Evolutionary conservation across 306 rosid genomes (phyloP).

Genomic region (Astragalus membranaceus): DNA sequence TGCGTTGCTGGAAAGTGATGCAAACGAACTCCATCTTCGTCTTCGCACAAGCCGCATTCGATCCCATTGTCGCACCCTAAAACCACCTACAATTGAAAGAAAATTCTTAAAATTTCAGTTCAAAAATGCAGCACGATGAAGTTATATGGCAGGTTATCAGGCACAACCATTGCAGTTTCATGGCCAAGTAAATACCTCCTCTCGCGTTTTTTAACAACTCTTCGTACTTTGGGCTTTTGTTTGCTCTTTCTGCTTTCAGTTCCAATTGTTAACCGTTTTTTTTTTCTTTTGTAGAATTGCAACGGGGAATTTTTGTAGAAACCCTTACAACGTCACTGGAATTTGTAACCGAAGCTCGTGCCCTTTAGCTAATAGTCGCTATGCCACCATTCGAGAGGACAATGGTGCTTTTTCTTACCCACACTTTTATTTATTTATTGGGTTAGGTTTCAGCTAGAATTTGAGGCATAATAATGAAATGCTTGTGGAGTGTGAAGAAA

Average conservation of each 20-base stretch:
- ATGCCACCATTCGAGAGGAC: conserved; percentile 81
- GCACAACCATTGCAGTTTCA: conserved; percentile 40
- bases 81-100: no score
- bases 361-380: conserved; percentile 92
- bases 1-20: no score
- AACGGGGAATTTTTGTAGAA: conserved; percentile 77
- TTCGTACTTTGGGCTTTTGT: not conserved
- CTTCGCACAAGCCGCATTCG: no score
- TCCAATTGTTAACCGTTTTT: not conserved
- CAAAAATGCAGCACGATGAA: conserved; percentile 38
- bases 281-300: conserved; percentile 38
- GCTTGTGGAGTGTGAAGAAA: not conserved
- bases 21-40: no score
- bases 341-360: conserved; percentile 89
- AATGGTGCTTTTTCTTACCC: conserved; percentile 40
- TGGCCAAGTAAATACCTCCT: conserved; percentile 28
- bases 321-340: conserved; percentile 84
- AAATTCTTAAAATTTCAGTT: no score
- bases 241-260: not conserved
- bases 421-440: not conserved
- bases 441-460: not conserved
- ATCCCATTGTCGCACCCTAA: no score
- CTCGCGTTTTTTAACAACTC: not conserved
- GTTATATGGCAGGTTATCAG: conserved; percentile 50
- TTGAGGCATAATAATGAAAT: not conserved